These are phyloP conservation scores for Austroboletus festivus DNA, from an alignment of 768 basidiomycete species.

Conservation along the genomic window DNA sequence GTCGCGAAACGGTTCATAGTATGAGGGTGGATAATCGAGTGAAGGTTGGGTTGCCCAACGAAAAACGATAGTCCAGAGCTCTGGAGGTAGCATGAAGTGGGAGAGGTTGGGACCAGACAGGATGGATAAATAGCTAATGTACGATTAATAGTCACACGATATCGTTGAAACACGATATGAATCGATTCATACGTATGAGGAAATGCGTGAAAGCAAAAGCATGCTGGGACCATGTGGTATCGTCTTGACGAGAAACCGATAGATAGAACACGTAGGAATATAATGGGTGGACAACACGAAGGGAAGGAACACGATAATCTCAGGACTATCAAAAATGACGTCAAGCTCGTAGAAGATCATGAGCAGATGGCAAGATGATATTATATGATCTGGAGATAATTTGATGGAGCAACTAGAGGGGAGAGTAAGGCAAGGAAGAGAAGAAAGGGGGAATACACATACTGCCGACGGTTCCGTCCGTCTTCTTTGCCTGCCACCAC, in stretches of 20 bases:
- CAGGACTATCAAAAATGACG: conserved; percentile 30
- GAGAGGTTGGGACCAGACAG: neutral
- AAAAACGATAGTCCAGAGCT: conserved; percentile 55
- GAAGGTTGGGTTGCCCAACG: conserved; percentile 38
- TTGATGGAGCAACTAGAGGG: conserved; percentile 72
- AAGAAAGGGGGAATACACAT: conserved; percentile 33
- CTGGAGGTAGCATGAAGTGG: conserved; percentile 42
- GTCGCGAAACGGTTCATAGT: conserved; percentile 49
- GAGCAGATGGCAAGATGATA: conserved; percentile 8
- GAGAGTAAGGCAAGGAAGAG: conserved; percentile 9
- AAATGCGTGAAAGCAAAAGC: conserved; percentile 10
- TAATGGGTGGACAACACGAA: conserved; percentile 26
- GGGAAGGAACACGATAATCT: conserved; percentile 14
- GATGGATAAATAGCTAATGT: neutral
- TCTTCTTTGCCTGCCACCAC: conserved; percentile 88
- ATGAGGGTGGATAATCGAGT: conserved; percentile 25
- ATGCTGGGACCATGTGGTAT: conserved; percentile 31
- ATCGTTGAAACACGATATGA: neutral
- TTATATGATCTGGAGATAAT: conserved; percentile 80
- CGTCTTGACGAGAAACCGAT: conserved; percentile 27
- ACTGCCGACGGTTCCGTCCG: conserved; percentile 78
- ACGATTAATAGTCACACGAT: conserved; percentile 7
- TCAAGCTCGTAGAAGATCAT: conserved; percentile 31
- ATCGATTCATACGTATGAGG: conserved; percentile 5
- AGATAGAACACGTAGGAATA: conserved; percentile 28